These are phyloP conservation scores for Cladosporium sp. DNA, from an alignment of 2,329 filamentous ascomycete species.

Conservation along the genomic window DNA sequence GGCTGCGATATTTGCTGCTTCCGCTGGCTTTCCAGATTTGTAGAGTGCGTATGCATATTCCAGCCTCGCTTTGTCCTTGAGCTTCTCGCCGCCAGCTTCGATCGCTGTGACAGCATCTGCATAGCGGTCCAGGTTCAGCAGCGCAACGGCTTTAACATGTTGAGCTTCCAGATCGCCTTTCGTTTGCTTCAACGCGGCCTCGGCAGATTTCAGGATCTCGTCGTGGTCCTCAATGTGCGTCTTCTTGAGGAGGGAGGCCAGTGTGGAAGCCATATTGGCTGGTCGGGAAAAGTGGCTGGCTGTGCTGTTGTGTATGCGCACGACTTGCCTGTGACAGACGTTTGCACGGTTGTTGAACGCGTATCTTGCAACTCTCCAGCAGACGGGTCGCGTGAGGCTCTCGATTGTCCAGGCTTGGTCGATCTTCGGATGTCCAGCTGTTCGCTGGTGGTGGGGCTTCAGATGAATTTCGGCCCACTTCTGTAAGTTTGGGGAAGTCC, in stretches of 20 bases:
- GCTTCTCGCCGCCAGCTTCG: slow-evolving; percentile 56
- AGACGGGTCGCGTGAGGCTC: background rate
- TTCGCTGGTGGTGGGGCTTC: slow-evolving; percentile 2
- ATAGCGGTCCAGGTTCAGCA: slow-evolving; percentile 78
- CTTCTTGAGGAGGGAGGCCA: slow-evolving; percentile 54
- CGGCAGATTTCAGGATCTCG: slow-evolving; percentile 64
- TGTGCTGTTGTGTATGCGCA: background rate
- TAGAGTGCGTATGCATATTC: slow-evolving; percentile 82
- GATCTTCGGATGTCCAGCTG: slow-evolving; percentile 7
- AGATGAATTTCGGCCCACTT: slow-evolving; percentile 5
- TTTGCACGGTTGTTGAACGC: background rate
- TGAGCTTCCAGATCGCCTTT: slow-evolving; percentile 59
- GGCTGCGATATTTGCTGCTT: slow-evolving; percentile 54
- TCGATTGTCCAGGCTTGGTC: background rate
- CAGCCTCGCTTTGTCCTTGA: slow-evolving; percentile 59
- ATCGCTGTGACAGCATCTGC: slow-evolving; percentile 70
- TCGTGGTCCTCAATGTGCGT: slow-evolving; percentile 66
- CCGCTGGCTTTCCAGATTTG: slow-evolving; percentile 66
- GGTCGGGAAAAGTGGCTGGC: background rate
- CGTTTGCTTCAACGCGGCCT: slow-evolving; percentile 54
- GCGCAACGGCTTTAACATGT: slow-evolving; percentile 67
- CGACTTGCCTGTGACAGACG: no score
- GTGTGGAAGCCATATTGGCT: slow-evolving; percentile 35
- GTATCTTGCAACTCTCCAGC: background rate
- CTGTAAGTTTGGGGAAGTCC: background rate